Evolutionary conservation across 768 basidiomycete species (phyloP).

Genomic region (Rhodotorula kratochvilovae): DNA sequence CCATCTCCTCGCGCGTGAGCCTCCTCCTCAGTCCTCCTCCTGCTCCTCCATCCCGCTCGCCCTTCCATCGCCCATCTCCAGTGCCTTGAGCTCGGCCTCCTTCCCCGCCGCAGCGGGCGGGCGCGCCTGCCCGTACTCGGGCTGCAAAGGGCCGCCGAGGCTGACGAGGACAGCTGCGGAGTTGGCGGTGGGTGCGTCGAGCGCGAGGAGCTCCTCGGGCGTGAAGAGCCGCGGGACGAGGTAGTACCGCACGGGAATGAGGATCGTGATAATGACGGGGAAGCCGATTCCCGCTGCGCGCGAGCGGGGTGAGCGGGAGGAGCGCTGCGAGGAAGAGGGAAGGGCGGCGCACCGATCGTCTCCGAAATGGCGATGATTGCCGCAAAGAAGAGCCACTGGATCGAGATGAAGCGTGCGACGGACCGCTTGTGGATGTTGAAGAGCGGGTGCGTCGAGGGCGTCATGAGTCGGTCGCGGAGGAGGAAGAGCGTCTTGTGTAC

Average conservation of each 20-base stretch:
- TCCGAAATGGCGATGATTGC: slow-evolving; percentile 87
- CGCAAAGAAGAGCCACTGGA: slow-evolving; percentile 79
- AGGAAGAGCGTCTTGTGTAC: slow-evolving; percentile 75
- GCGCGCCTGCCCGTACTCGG: slow-evolving; percentile 9
- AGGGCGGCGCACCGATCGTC: slow-evolving; percentile 61
- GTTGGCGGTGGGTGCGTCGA: slow-evolving; percentile 81
- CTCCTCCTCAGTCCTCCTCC: background rate
- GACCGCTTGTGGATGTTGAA: slow-evolving; percentile 67
- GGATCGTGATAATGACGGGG: slow-evolving; percentile 76
- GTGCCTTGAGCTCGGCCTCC: background rate
- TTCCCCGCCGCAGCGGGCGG: background rate
- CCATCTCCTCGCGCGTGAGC: background rate
- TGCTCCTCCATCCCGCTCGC: background rate
- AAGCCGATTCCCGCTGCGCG: slow-evolving; percentile 77
- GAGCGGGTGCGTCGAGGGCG: slow-evolving; percentile 62
- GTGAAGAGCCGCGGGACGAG: slow-evolving; percentile 71
- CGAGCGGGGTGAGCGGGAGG: background rate
- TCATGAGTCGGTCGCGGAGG: slow-evolving; percentile 64
- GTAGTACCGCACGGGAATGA: slow-evolving; percentile 69
- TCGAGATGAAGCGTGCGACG: slow-evolving; percentile 63
- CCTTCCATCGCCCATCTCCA: background rate
- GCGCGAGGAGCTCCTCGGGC: slow-evolving; percentile 66
- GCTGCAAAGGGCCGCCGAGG: slow-evolving; percentile 40
- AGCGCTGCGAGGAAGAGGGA: background rate
- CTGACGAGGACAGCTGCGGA: slow-evolving; percentile 42